Evolutionary conservation across 768 basidiomycete genomes (phyloP).

Genomic region (Strobilomyces confusus): DNA sequence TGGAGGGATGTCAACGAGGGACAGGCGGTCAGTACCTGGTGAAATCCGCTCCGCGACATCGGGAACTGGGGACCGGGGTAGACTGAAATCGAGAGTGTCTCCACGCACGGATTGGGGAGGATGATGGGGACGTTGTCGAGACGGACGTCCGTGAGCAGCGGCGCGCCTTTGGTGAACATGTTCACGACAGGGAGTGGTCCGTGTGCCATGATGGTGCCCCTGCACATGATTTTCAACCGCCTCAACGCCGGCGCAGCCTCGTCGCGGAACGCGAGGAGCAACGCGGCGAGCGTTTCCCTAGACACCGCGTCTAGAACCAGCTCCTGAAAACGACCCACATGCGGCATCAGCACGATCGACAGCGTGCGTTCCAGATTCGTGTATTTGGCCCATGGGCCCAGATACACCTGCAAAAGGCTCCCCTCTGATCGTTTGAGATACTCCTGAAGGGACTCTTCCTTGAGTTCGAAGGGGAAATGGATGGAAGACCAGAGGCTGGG

Average conservation of each 20-base stretch:
- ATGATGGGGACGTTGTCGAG: conserved; percentile 30
- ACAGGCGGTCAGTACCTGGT: conserved; percentile 19
- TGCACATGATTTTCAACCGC: conserved; percentile 28
- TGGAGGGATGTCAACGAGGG: conserved; percentile 23
- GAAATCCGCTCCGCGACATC: conserved; percentile 23
- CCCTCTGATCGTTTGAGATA: conserved; percentile 33
- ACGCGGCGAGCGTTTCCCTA: conserved; percentile 25
- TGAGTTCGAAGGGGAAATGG: conserved; percentile 29
- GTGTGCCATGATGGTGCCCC: conserved; percentile 26
- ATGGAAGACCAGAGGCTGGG: conserved; percentile 35
- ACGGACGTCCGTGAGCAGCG: conserved; percentile 30
- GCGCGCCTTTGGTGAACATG: conserved; percentile 31
- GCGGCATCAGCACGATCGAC: conserved; percentile 26
- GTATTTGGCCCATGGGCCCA: conserved; percentile 32
- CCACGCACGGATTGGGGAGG: conserved; percentile 18
- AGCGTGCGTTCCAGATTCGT: conserved; percentile 25
- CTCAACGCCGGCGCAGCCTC: conserved; percentile 25
- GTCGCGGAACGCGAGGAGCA: conserved; percentile 23
- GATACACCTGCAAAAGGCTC: conserved; percentile 29
- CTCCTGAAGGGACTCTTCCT: conserved; percentile 27
- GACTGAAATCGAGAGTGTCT: conserved; percentile 31
- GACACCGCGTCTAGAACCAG: conserved; percentile 30
- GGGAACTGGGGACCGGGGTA: conserved; percentile 33
- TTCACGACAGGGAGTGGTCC: conserved; percentile 22
- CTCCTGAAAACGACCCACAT: conserved; percentile 27